Base-by-base conservation (phyloP, 495 filamentous ascomycete species). In the Tuber melanosporum region DNA sequence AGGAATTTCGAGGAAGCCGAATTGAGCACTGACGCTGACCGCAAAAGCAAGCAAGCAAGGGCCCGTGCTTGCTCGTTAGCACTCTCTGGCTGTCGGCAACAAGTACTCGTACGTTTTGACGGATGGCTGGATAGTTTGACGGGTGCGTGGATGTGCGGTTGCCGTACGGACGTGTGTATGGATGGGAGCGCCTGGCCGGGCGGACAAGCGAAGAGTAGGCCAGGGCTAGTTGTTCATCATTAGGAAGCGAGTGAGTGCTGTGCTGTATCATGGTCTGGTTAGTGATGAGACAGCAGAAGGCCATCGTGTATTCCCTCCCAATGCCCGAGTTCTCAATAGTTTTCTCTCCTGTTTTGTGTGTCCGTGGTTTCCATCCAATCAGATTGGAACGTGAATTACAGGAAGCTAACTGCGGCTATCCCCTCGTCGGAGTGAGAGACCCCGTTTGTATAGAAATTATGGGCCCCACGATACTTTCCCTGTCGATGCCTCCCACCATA, bases 1-100 rank as follows among this genome's bases (percentile, higher is more conserved):
- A 62, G 52, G 52, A 62, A 62, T 62, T 62, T 62, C 52, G 52
- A 62, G 52, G 14, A 62, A 62, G n/a, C 52, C 26, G 52, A 62
- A 15, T 62, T 62, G 52, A 14, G 22, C n/a, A 57, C 52, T 14
- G 22, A 26, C 52, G 10, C 52, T 57, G n/a, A 62, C 52, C 0
- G n/a, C 52, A 62, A 62, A 62, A 32, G 52, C 52, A 62, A 57
- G 52, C 20, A 47, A 22, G 47, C 49, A 62, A 62, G 52, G 52
- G 52, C 52, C 52, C 52, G 52, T 62, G 52, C 52, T 32, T 32
- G 52, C 26, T 62, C 52, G 52, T 62, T 32, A 62, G 52, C n/a
- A 62, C 52, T 62, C 15, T 62, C 52, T 62, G n/a, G 52, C 52
- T 15, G n/a, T 62, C 52, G 52, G 52, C 52, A 62, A 32, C 52